phyloP scores from a whole-genome alignment of 2,329 filamentous ascomycete genomes.

The Calonectria crousiana region DNA sequence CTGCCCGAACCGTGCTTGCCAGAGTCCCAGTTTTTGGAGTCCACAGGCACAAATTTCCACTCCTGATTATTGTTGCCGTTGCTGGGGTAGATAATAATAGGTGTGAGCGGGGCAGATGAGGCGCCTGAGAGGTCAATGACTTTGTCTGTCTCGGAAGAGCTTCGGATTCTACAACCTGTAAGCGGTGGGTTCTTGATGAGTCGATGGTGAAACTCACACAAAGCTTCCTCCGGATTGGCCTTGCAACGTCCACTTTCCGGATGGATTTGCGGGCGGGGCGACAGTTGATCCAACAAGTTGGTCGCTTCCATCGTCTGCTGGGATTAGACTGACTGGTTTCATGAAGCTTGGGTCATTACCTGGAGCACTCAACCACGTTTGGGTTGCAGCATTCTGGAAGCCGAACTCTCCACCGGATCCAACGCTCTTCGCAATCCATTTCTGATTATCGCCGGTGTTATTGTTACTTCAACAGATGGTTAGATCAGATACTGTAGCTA shows the following conservation, averaged over 20 bases:
- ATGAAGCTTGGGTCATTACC: background rate
- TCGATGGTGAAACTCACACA: background rate
- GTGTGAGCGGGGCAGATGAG: background rate
- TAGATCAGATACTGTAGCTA: background rate
- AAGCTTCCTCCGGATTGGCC: background rate
- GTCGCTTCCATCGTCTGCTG: background rate
- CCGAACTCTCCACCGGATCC: background rate
- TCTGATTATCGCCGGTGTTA: background rate
- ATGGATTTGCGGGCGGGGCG: background rate
- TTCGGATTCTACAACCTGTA: background rate
- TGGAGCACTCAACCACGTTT: background rate
- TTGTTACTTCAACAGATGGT: background rate
- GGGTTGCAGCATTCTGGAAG: background rate
- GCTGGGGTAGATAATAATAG: background rate
- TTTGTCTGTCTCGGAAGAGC: background rate
- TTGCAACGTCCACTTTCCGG: background rate
- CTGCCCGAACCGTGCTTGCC: background rate
- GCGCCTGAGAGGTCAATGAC: background rate
- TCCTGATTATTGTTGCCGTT: background rate
- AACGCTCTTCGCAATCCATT: background rate
- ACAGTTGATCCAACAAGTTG: background rate
- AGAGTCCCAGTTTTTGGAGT: background rate
- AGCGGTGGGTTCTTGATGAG: background rate
- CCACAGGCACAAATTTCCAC: background rate
- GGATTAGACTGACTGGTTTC: background rate